A percentile compares a stretch with the other conserved stretches of the same genome.
These are phyloP conservation scores for Craspedostauros australis DNA, from an alignment of 108 stramenopile species.

Conservation along the genomic window DNA sequence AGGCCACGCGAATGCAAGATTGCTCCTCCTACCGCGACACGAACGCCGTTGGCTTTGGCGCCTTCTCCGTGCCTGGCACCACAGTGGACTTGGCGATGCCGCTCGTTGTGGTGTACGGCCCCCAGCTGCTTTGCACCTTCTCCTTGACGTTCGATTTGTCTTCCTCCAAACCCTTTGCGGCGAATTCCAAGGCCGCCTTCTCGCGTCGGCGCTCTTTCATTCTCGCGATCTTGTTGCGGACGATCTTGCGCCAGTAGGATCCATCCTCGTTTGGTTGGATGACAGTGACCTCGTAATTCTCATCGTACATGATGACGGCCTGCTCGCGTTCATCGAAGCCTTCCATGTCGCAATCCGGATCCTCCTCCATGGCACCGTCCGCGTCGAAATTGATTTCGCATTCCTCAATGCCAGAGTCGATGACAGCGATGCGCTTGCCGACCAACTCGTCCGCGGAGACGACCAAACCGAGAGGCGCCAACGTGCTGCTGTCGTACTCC, in stretches of 20 bases:
- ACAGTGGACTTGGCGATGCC: too few relatives aligned
- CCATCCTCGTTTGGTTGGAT: slow-evolving; percentile 96
- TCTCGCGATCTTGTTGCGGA: slow-evolving; percentile 88
- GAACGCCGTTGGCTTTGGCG: too few relatives aligned
- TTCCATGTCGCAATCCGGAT: slow-evolving; percentile 32
- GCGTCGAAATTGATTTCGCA: slow-evolving; percentile 4
- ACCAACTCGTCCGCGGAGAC: slow-evolving; percentile 74
- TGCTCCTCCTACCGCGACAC: too few relatives aligned
- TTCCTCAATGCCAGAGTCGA: slow-evolving; percentile 52
- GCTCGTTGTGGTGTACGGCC: too few relatives aligned
- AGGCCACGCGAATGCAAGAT: too few relatives aligned
- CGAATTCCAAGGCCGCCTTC: slow-evolving; percentile 66
- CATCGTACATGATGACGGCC: slow-evolving; percentile 56
- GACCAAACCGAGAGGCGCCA: slow-evolving; percentile 91
- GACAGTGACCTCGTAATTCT: slow-evolving; percentile 42
- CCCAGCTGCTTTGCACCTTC: too few relatives aligned
- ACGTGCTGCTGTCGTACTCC: slow-evolving; percentile 87
- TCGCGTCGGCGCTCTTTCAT: slow-evolving; percentile 81
- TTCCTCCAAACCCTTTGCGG: slow-evolving; percentile 38
- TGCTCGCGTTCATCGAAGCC: slow-evolving; percentile 50
- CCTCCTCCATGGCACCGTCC: background rate
- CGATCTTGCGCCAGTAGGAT: slow-evolving; percentile 89
- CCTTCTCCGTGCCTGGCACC: too few relatives aligned
- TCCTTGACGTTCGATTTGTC: slow-evolving; percentile 14
- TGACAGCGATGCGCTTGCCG: slow-evolving; percentile 65